A percentile compares a stretch with the other conserved stretches of the same genome.
phyloP scores from a whole-genome alignment of 2,329 filamentous ascomycete species.

The Clarireedia homoeocarpa region DNA sequence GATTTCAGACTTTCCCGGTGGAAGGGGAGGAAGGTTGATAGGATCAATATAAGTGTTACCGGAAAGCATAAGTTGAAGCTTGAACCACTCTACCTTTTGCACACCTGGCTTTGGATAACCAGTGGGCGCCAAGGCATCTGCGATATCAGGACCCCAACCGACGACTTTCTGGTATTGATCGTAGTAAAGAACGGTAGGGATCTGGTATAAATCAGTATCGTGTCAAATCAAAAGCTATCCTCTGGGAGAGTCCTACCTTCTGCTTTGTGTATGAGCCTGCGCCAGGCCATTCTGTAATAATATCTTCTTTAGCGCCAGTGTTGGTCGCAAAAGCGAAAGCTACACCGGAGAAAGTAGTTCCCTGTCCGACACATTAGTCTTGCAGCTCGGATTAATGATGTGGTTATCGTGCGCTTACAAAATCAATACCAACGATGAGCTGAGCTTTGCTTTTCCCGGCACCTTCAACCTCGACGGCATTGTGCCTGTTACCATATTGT shows the following conservation, averaged over 20 bases:
- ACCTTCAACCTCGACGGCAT: constrained; percentile 71
- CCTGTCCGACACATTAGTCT: constrained; percentile 42
- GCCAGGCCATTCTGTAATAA: constrained; percentile 98
- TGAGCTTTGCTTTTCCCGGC: constrained; percentile 89
- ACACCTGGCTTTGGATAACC: constrained; percentile 97
- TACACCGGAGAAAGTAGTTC: constrained; percentile 95
- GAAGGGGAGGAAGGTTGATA: constrained; percentile 95
- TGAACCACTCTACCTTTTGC: constrained; percentile 99
- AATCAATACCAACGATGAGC: constrained; percentile 97
- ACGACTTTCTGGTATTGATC: constrained; percentile 99
- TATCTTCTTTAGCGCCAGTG: constrained; percentile 95
- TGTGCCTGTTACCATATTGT: constrained; percentile 31
- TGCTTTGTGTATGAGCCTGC: constrained; percentile 97
- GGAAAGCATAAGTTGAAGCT: constrained; percentile 96
- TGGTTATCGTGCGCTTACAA: constrained; percentile 53
- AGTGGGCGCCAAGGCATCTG: constrained; percentile 90
- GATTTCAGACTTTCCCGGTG: constrained; percentile 96
- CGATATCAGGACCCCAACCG: constrained; percentile 98
- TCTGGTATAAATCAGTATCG: constrained; percentile 45
- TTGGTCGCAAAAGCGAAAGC: constrained; percentile 92
- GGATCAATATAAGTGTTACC: constrained; percentile 99
- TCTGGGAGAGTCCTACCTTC: constrained; percentile 55
- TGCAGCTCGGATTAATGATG: constrained; percentile 3
- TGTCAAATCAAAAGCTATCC: neutral
- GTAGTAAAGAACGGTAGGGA: constrained; percentile 98